These are phyloP conservation scores for Colletotrichum tofieldiae DNA, from an alignment of 2,329 filamentous ascomycete genomes.

Conservation along the genomic window DNA sequence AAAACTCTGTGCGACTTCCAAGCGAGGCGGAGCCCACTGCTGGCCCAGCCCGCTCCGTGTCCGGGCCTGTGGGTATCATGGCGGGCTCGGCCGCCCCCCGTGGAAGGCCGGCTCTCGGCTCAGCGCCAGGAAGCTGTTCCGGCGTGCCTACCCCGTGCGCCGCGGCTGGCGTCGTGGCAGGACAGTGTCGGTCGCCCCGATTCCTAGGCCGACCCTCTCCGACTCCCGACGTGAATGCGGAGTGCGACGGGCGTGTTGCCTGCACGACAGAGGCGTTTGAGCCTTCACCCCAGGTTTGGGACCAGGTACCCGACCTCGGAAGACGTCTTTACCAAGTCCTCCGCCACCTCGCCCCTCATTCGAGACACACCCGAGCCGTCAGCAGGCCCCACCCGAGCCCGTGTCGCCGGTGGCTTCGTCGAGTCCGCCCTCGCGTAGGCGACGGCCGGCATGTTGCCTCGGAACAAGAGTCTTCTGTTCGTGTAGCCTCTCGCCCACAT, in stretches of 20 bases:
- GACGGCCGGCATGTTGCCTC: background rate
- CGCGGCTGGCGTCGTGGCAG: background rate
- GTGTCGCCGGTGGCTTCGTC: too few species aligned
- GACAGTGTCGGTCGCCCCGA: background rate
- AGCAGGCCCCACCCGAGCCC: too few species aligned
- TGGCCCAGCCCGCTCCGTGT: background rate
- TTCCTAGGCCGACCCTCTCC: too few species aligned
- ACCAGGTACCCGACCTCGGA: too few species aligned
- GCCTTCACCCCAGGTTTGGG: too few species aligned
- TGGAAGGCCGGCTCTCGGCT: background rate
- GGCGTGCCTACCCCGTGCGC: background rate
- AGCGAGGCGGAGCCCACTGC: conserved; percentile 12
- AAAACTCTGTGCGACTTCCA: conserved; percentile 17
- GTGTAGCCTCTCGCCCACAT: background rate
- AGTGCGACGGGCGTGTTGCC: too few species aligned
- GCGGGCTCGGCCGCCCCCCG: background rate
- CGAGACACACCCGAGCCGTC: too few species aligned
- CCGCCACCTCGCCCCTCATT: too few species aligned
- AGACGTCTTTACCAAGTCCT: too few species aligned
- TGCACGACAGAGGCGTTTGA: too few species aligned
- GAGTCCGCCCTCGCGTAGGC: background rate
- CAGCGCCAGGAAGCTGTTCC: too few species aligned
- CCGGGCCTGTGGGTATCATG: background rate
- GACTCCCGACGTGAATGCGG: too few species aligned
- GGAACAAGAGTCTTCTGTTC: background rate